These are phyloP conservation scores for Sporisorium sorghi DNA, from an alignment of 1,284 basidiomycete species.

Conservation along the genomic window DNA sequence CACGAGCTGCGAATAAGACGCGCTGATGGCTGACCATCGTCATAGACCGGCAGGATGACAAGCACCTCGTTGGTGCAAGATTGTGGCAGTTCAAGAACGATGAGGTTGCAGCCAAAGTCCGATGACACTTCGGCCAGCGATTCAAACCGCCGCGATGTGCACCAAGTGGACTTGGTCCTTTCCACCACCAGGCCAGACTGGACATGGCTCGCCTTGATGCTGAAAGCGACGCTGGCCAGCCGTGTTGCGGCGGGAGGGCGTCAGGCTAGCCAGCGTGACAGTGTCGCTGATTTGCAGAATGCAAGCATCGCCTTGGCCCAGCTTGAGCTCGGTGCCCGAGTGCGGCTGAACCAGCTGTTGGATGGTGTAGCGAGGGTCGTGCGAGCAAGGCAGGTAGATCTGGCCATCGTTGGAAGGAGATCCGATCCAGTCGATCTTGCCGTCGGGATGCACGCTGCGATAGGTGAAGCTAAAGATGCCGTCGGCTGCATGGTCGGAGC, in stretches of 20 bases:
- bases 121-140: conserved; percentile 28
- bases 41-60: conserved; percentile 31
- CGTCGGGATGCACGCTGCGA: conserved; percentile 40
- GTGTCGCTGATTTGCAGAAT: not conserved
- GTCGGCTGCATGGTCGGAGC: conserved; percentile 9
- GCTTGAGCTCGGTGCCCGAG: conserved; percentile 9
- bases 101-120: conserved; percentile 22
- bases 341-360: conserved; percentile 20
- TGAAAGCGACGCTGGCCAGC: conserved; percentile 14
- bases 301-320: not conserved
- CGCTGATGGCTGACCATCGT: conserved; percentile 7
- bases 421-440: conserved; percentile 46
- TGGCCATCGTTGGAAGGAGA: conserved; percentile 39
- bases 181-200: conserved; percentile 35
- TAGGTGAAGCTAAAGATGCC: conserved; percentile 39
- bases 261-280: conserved; percentile 9
- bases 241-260: not conserved
- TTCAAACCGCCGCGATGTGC: conserved; percentile 38
- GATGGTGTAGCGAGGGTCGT: conserved; percentile 4
- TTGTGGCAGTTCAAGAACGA: conserved; percentile 29
- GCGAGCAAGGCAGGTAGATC: conserved; percentile 16
- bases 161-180: conserved; percentile 51
- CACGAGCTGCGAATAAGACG: conserved; percentile 17
- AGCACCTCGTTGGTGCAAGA: conserved; percentile 18
- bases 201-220: conserved; percentile 23